Evolutionary conservation across 352 stramenopile species (phyloP), one percentile per base, ranked within the genome.

Genomic region (Plasmopara viticola): DNA sequence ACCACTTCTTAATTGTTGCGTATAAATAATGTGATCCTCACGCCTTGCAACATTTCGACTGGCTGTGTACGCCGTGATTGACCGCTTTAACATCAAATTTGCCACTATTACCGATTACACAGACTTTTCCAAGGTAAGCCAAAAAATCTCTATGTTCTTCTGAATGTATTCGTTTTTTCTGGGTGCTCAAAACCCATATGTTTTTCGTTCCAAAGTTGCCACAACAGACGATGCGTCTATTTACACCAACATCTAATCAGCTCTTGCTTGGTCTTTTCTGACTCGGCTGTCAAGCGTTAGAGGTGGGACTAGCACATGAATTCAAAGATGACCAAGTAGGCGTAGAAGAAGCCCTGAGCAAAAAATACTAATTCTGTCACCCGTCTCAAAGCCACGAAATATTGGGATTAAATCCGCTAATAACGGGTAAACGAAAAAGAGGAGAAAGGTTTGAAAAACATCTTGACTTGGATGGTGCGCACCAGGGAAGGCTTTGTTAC

Each of bases 121-220:
- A 66, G 6, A 76, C 47, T 41, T 76, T 60, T 9, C 67, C 64
- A n/a, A 73, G 17, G 33, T 57, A 71, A 9, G 64, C 64, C 18
- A 66, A 39, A 41, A 69, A 73, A 13, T 54, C 45, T 45, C 62
- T 50, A 7, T 47, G 60, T n/a, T 62, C 54, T 15, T 51, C 57
- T 47, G 3, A 25, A 3, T 1, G 20, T 25, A 3, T 60, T 20
- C 48, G 35, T 7, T 51, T 38, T 17, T 65, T 70, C 44, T 62
- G 70, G 20, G 61, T 68, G 43, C 67, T 73, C 15, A 76, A 42
- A 10, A 76, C 34, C 6, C 67, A 76, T 69, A 49, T 76, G 67
- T 35, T 73, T 73, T 28, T 67, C 53, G 20, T 73, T 64, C 67
- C 67, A 76, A n/a, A 73, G 38, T 45, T 73, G 66, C 2, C 67